Percentiles rank a stretch among this genome's conserved stretches.
Conservation (phyloP, 2,329 filamentous ascomycete species). For the Trichoderma semiorbis region DNA sequence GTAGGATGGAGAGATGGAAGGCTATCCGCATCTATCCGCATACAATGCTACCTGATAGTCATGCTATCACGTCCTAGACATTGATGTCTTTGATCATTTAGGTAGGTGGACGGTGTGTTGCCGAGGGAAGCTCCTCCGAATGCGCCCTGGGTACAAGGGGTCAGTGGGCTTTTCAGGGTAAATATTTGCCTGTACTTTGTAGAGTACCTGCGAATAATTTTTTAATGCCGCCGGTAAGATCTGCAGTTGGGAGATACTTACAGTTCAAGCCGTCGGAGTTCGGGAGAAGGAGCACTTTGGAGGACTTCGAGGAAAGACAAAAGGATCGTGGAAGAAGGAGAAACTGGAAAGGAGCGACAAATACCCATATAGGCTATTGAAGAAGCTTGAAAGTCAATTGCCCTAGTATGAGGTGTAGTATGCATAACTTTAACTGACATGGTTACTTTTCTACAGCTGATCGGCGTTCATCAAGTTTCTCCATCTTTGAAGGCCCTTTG, state of each 20-base stretch:
- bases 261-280: slow-evolving; percentile 1
- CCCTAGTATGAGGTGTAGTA: neutral
- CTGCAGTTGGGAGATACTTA: neutral
- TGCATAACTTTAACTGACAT: neutral
- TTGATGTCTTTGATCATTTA: slow-evolving; percentile 7
- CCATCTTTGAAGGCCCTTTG: neutral
- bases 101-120: neutral
- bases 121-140: neutral
- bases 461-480: no score
- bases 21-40: neutral
- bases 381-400: neutral
- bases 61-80: neutral
- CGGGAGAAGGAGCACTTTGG: neutral
- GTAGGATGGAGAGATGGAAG: neutral
- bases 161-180: neutral
- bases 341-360: neutral
- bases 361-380: neutral
- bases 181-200: neutral
- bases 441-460: neutral
- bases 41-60: neutral
- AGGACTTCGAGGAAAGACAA: neutral
- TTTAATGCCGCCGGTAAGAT: neutral
- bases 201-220: neutral
- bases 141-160: neutral
- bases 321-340: neutral